A percentile compares a stretch with the other conserved stretches of the same genome.
phyloP scores from a whole-genome alignment of 2,329 filamentous ascomycete genomes.

The Furcasterigmium sp. region DNA sequence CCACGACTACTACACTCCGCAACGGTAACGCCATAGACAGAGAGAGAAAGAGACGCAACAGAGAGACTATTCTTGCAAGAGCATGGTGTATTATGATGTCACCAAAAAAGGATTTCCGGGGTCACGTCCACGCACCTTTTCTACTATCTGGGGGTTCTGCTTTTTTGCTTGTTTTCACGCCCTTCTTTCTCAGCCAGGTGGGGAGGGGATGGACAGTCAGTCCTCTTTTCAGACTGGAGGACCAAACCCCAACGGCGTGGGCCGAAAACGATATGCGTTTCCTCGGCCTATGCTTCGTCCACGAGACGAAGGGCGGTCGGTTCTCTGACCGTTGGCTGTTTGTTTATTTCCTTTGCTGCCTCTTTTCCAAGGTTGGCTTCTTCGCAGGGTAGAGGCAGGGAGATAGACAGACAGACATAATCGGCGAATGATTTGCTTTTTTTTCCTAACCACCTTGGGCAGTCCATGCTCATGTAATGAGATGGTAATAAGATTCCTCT shows the following conservation, averaged over 20 bases:
- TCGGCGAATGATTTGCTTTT: background rate
- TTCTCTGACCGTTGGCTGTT: background rate
- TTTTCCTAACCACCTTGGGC: too few species aligned
- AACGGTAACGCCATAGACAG: slow-evolving; percentile 13
- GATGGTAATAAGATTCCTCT: too few species aligned
- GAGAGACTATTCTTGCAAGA: slow-evolving; percentile 5
- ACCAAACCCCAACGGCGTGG: too few species aligned
- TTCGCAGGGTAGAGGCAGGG: background rate
- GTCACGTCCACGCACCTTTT: slow-evolving; percentile 6
- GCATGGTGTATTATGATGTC: slow-evolving; percentile 13
- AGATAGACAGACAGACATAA: slow-evolving; percentile 1
- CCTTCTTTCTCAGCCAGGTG: background rate
- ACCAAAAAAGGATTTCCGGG: slow-evolving; percentile 6
- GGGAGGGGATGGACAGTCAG: too few species aligned
- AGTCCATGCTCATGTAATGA: too few species aligned
- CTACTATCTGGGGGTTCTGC: slow-evolving; percentile 8
- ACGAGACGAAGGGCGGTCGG: background rate
- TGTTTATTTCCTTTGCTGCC: background rate
- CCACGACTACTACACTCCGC: slow-evolving; percentile 4
- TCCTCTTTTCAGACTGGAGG: too few species aligned
- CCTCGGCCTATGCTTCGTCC: background rate
- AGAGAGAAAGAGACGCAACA: slow-evolving; percentile 1
- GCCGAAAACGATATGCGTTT: background rate
- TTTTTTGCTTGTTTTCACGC: slow-evolving; percentile 2
- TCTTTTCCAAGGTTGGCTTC: background rate